Evolutionary conservation across 129 eudicot species (phyloP).

Genomic region (Flaveria ramosissima): DNA sequence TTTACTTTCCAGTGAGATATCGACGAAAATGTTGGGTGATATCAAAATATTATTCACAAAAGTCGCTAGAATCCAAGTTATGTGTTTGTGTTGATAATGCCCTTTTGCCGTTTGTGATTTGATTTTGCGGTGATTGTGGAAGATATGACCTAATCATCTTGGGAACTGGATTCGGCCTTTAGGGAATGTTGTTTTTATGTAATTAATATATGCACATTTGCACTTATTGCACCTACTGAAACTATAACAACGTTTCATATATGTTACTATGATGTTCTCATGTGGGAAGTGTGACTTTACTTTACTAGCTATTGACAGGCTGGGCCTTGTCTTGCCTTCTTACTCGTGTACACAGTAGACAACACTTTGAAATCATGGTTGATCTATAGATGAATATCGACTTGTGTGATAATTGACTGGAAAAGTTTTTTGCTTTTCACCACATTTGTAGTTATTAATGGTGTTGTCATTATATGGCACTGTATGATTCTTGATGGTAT

Average conservation of each 20-base stretch:
- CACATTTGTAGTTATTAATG: slow-evolving; percentile 18
- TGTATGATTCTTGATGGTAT: slow-evolving; percentile 1
- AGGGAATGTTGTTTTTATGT: neutral
- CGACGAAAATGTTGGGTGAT: neutral
- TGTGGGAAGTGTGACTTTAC: slow-evolving; percentile 21
- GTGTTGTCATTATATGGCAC: slow-evolving; percentile 33
- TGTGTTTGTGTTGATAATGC: neutral
- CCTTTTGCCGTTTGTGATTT: neutral
- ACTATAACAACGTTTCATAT: slow-evolving; percentile 1
- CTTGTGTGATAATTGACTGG: slow-evolving; percentile 18
- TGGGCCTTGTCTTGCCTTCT: slow-evolving; percentile 1
- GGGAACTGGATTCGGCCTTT: slow-evolving; percentile 8
- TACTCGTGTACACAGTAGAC: neutral
- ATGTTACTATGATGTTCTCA: slow-evolving; percentile 14
- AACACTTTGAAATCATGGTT: slow-evolving; percentile 8
- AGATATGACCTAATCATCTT: slow-evolving; percentile 11
- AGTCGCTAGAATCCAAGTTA: slow-evolving; percentile 21
- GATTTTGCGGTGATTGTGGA: neutral
- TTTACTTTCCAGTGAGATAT: slow-evolving; percentile 10
- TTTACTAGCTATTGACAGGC: neutral
- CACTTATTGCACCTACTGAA: neutral
- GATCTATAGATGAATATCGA: slow-evolving; percentile 17
- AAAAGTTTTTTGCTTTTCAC: slow-evolving; percentile 8
- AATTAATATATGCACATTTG: slow-evolving; percentile 12
- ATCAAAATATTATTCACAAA: slow-evolving; percentile 3